Conservation (phyloP, 129 eudicot species). For the Artemisia tridentata region DNA sequence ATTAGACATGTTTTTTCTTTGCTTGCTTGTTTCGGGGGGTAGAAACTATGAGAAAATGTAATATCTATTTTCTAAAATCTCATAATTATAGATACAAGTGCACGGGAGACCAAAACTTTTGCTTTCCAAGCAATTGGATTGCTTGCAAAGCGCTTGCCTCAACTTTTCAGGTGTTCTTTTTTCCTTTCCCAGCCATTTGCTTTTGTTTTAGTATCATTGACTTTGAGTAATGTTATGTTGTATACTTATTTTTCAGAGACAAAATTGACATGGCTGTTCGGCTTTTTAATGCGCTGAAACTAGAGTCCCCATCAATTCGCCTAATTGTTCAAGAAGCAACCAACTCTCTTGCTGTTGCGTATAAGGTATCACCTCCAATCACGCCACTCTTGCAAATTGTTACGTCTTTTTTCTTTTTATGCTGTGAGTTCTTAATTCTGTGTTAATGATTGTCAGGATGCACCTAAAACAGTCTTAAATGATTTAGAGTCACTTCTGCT, state of each 20-base stretch:
- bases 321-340: constrained; percentile 87
- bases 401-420: constrained; percentile 12
- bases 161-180: constrained; percentile 70
- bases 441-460: constrained; percentile 56
- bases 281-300: constrained; percentile 81
- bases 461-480: constrained; percentile 67
- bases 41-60: constrained; percentile 2
- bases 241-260: constrained; percentile 46
- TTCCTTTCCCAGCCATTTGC: background rate
- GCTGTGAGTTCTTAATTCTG: constrained; percentile 16
- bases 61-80: constrained; percentile 16
- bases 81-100: constrained; percentile 55
- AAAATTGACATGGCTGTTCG: constrained; percentile 90
- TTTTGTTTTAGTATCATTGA: constrained; percentile 8
- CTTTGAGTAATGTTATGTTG: constrained; percentile 15
- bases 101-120: constrained; percentile 77
- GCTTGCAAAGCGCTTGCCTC: constrained; percentile 91
- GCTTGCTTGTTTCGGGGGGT: constrained; percentile 13
- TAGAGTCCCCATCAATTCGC: constrained; percentile 76
- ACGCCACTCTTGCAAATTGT: constrained; percentile 10
- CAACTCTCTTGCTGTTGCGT: constrained; percentile 81
- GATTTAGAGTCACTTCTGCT: constrained; percentile 78
- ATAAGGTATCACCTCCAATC: constrained; percentile 48
- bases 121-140: constrained; percentile 93
- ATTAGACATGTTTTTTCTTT: constrained; percentile 10